Evolutionary conservation across 176 grass and related monocot species (phyloP).

Genomic region (Oryza longistaminata): DNA sequence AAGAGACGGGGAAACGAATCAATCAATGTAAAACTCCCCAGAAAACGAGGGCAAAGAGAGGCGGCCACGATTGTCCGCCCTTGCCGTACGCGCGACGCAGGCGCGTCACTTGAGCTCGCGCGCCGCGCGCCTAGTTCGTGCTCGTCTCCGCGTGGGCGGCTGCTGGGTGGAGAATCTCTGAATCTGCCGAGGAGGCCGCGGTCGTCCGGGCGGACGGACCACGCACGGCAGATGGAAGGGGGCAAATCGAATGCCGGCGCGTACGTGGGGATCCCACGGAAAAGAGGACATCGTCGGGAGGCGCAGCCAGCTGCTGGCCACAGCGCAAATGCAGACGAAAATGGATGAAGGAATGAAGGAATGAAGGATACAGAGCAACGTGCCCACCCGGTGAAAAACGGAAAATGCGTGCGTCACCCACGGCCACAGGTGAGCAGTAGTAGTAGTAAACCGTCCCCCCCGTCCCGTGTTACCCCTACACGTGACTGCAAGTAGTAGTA

Average conservation of each 20-base stretch:
- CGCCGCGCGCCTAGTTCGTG: too few species aligned
- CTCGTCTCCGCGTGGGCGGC: background rate
- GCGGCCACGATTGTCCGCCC: background rate
- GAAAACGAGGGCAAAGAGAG: background rate
- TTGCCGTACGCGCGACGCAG: background rate
- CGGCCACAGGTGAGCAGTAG: too few species aligned
- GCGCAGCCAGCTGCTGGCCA: background rate
- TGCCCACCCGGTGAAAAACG: background rate
- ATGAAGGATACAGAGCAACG: background rate
- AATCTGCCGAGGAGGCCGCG: background rate
- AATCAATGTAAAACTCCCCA: too few species aligned
- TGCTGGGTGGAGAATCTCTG: background rate
- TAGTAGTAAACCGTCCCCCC: too few species aligned
- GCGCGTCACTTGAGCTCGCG: background rate
- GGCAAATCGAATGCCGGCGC: background rate
- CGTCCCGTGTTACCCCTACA: background rate
- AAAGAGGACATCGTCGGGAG: background rate
- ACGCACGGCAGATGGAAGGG: background rate
- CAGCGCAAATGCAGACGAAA: too few species aligned
- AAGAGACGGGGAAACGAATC: background rate
- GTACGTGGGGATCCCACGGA: background rate
- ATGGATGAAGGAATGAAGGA: background rate
- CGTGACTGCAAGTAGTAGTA: background rate
- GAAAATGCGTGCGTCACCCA: background rate
- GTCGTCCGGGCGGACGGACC: background rate